phyloP scores from a whole-genome alignment of 495 filamentous ascomycete genomes.

The Talaromyces trachyspermus region DNA sequence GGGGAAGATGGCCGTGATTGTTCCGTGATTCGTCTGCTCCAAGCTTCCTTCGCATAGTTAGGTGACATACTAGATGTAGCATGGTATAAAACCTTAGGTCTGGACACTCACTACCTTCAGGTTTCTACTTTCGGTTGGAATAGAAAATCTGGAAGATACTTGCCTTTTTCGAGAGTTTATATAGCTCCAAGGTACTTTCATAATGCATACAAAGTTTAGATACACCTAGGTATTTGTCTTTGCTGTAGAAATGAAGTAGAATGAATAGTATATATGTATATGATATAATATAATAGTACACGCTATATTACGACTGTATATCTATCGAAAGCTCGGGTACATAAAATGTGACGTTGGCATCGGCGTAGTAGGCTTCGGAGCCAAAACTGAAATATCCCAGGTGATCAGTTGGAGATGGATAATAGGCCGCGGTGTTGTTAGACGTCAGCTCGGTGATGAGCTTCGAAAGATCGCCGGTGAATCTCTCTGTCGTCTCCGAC shows the following conservation, averaged over 20 bases:
- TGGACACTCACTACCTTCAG: no score
- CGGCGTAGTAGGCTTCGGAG: conserved; percentile 24
- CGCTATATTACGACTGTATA: conserved; percentile 10
- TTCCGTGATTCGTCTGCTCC: no score
- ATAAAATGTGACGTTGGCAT: conserved; percentile 25
- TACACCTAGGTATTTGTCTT: background rate
- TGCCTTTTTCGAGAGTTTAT: no score
- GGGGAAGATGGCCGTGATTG: conserved; percentile 8
- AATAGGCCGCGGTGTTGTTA: conserved; percentile 9
- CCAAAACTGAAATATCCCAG: conserved; percentile 33
- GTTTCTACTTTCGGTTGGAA: no score
- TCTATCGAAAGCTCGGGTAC: conserved; percentile 26
- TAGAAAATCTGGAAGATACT: no score
- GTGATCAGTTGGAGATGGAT: conserved; percentile 21
- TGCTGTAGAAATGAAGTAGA: background rate
- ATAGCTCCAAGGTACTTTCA: no score
- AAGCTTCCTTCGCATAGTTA: no score
- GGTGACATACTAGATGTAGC: no score
- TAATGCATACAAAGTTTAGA: background rate
- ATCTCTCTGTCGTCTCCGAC: conserved; percentile 11
- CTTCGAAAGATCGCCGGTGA: conserved; percentile 28
- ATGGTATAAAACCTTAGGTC: no score
- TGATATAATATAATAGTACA: conserved; percentile 1
- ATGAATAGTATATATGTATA: background rate
- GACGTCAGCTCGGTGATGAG: conserved; percentile 29